phyloP scores from a whole-genome alignment of 176 grass and related monocot species.

The Ampelocalamus luodianensis region DNA sequence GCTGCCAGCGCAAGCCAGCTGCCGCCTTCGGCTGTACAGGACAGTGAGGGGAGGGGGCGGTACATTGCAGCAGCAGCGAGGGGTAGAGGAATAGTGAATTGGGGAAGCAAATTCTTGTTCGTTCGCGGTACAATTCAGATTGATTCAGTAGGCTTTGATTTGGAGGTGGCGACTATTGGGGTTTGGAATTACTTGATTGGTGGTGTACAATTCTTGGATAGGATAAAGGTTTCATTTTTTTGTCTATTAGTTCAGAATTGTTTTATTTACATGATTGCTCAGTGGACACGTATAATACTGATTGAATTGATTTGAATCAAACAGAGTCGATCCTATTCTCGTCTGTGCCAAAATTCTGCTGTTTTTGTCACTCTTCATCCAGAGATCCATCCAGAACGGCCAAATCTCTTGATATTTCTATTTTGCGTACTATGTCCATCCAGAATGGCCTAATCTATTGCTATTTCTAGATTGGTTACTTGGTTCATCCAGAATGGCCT shows the following conservation, averaged over 20 bases:
- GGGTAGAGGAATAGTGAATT: slow-evolving; percentile 42
- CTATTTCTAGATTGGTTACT: background rate
- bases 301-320: slow-evolving; percentile 58
- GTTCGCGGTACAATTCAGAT: slow-evolving; percentile 57
- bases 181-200: slow-evolving; percentile 61
- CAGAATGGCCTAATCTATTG: background rate
- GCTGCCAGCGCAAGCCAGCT: slow-evolving; percentile 39
- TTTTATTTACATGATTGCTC: slow-evolving; percentile 54
- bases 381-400: slow-evolving; percentile 6
- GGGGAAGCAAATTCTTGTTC: slow-evolving; percentile 52
- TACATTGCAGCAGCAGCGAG: slow-evolving; percentile 30
- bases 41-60: slow-evolving; percentile 52
- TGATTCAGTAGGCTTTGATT: slow-evolving; percentile 49
- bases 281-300: slow-evolving; percentile 42
- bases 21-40: slow-evolving; percentile 69
- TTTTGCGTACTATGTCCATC: background rate
- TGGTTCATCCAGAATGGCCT: slow-evolving; percentile 5
- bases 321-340: slow-evolving; percentile 9
- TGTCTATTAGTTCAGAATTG: slow-evolving; percentile 55
- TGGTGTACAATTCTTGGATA: slow-evolving; percentile 72
- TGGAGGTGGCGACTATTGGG: slow-evolving; percentile 27
- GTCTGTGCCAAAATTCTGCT: slow-evolving; percentile 8
- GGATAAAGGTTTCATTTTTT: slow-evolving; percentile 61
- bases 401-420: slow-evolving; percentile 11
- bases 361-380: background rate